Percentiles rank a stretch among this genome's conserved stretches.
These are phyloP conservation scores for Candolleomyces efflorescens DNA, from an alignment of 768 basidiomycete genomes.

Conservation along the genomic window DNA sequence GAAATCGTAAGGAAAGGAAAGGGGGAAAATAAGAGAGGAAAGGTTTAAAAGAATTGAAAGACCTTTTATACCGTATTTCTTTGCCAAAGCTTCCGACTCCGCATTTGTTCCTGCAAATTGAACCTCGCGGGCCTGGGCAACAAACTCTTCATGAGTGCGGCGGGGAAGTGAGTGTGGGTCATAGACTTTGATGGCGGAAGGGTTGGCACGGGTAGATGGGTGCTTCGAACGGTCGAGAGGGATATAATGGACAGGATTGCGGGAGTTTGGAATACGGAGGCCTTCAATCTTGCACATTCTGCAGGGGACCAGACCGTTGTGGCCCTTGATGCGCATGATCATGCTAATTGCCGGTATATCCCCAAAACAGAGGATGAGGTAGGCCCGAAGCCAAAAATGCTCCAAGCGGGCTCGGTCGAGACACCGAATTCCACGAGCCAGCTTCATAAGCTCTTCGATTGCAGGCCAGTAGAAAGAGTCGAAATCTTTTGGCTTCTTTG, in stretches of 20 bases:
- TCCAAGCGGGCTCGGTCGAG: slow-evolving; percentile 13
- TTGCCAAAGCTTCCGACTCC: slow-evolving; percentile 16
- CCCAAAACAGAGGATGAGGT: slow-evolving; percentile 16
- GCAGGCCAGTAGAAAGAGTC: slow-evolving; percentile 15
- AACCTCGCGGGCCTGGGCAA: slow-evolving; percentile 19
- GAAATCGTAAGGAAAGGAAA: slow-evolving; percentile 42
- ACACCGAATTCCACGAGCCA: slow-evolving; percentile 30
- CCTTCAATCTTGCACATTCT: slow-evolving; percentile 33
- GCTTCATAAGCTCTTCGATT: slow-evolving; percentile 29
- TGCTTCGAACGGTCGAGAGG: slow-evolving; percentile 22
- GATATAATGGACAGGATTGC: slow-evolving; percentile 20
- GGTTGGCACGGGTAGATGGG: slow-evolving; percentile 11
- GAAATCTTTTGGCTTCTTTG: slow-evolving; percentile 14
- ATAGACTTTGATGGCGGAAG: slow-evolving; percentile 12
- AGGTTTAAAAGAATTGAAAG: slow-evolving; percentile 26
- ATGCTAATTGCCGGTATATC: slow-evolving; percentile 18
- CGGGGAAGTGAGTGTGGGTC: slow-evolving; percentile 30
- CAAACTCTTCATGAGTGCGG: slow-evolving; percentile 25
- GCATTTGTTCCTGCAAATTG: slow-evolving; percentile 17
- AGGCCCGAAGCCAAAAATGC: slow-evolving; percentile 15
- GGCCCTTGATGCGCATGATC: slow-evolving; percentile 35
- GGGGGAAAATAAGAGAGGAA: slow-evolving; percentile 30
- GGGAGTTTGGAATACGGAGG: slow-evolving; percentile 8
- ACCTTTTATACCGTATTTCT: slow-evolving; percentile 30
- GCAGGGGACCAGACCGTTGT: slow-evolving; percentile 31